Conservation (phyloP, 23 red algal genomes). For the Gracilaria domingensis region DNA sequence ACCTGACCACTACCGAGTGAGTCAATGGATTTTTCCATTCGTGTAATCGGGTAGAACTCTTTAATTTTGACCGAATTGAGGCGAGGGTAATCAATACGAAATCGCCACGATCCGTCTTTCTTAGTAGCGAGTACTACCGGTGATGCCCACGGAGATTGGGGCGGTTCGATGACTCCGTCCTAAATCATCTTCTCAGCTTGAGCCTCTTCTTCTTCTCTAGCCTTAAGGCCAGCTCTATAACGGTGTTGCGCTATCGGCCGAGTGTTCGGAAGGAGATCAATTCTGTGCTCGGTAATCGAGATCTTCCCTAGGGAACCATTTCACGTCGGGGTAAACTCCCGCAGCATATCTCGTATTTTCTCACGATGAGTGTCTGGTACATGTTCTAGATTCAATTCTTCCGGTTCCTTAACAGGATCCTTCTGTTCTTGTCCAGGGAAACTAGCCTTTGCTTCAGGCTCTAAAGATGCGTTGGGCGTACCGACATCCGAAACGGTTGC, state of each 20-base stretch:
- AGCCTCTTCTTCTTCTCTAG: neutral
- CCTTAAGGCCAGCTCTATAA: constrained; percentile 9
- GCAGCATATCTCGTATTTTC: neutral
- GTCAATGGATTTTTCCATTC: constrained; percentile 32
- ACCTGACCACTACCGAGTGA: neutral
- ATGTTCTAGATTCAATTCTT: neutral
- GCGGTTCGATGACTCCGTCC: too few relatives aligned
- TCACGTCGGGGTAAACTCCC: neutral
- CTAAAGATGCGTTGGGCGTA: too few relatives aligned
- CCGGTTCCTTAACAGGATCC: neutral
- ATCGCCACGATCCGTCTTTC: neutral
- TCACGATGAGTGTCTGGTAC: neutral
- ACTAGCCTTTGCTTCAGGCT: too few relatives aligned
- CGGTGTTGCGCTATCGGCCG: too few relatives aligned
- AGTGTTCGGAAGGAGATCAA: too few relatives aligned
- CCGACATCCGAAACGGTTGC: too few relatives aligned
- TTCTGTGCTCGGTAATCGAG: too few relatives aligned
- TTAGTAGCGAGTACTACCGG: constrained; percentile 12
- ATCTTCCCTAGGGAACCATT: constrained; percentile 16
- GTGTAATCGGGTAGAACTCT: constrained; percentile 34
- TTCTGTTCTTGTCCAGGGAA: too few relatives aligned
- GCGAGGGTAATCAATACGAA: constrained; percentile 17
- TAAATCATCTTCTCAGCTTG: too few relatives aligned
- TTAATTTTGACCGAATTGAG: constrained; percentile 22
- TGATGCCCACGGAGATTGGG: constrained; percentile 9